Evolutionary conservation across 2,329 filamentous ascomycete species (phyloP).

Genomic region (Achaetomium macrosporum): DNA sequence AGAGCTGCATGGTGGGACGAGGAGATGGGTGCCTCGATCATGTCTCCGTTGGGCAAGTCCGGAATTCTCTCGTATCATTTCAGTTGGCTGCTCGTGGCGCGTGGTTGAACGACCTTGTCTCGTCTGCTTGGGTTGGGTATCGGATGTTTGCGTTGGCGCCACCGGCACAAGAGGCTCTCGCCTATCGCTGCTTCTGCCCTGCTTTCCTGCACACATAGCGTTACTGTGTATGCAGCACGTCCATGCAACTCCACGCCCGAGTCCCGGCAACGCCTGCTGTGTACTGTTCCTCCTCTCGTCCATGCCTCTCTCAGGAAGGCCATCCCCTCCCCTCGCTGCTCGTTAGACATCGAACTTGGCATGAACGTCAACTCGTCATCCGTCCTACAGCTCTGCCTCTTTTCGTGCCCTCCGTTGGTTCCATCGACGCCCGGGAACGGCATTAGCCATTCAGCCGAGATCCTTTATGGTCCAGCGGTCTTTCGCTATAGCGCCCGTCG

Average conservation of each 20-base stretch:
- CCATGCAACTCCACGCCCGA: slow-evolving; percentile 18
- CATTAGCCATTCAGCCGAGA: slow-evolving; percentile 48
- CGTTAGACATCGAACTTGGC: slow-evolving; percentile 23
- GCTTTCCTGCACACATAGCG: slow-evolving; percentile 18
- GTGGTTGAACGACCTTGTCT: slow-evolving; percentile 26
- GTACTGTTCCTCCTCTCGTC: slow-evolving; percentile 16
- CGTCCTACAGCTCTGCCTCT: slow-evolving; percentile 18
- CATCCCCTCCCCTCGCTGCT: slow-evolving; percentile 16
- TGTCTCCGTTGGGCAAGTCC: slow-evolving; percentile 9
- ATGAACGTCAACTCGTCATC: slow-evolving; percentile 17
- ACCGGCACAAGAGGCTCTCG: slow-evolving; percentile 23
- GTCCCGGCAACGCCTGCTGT: slow-evolving; percentile 18
- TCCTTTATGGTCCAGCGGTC: slow-evolving; percentile 33
- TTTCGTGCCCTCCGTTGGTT: slow-evolving; percentile 32
- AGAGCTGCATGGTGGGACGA: slow-evolving; percentile 15
- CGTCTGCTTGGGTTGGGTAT: slow-evolving; percentile 19
- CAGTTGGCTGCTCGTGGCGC: slow-evolving; percentile 11
- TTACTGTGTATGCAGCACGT: slow-evolving; percentile 4
- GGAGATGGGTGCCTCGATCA: slow-evolving; percentile 10
- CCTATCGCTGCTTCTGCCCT: slow-evolving; percentile 22
- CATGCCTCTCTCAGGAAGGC: slow-evolving; percentile 12
- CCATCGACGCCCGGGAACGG: slow-evolving; percentile 36
- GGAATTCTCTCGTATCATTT: slow-evolving; percentile 1
- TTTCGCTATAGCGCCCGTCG: slow-evolving; percentile 32
- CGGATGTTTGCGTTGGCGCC: slow-evolving; percentile 26